Base-by-base conservation (phyloP, 1,284 basidiomycete genomes). In the Polyporus tsugae region DNA sequence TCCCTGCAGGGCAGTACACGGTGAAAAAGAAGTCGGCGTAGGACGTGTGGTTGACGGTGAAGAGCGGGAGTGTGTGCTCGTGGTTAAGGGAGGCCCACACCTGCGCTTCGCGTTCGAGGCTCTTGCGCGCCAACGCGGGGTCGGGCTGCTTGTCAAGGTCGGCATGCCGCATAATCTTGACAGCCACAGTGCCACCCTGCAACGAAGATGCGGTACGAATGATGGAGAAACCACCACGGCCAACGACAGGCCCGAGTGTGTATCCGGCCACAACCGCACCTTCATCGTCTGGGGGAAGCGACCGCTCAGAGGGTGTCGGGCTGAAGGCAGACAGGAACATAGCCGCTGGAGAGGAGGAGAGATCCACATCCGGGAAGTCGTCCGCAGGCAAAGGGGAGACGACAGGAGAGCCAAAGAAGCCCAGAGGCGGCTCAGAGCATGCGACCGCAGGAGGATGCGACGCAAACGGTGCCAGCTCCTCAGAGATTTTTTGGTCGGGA, bases 191-290 rank as follows among this genome's bases (percentile, higher is more conserved):
- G 63, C 87, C 89, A 15, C 92, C 92, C n/a, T 87, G 86, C 7
- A 85, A 76, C 13, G 92, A 90, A 17, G 81, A 87, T 1, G 91
- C 96, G 49, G 89, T 87, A 57, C 94, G 85, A 60, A 98, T 94
- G 53, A 89, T 90, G n/a, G 95, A 95, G 78, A 96, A 96, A 9
- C 91, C 94, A 6, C 97, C 96, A 64, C 89, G 85, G 19, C 94
- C 96, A 11, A 98, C 87, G 72, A 93, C 83, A 60, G 86, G 85
- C 25, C 94, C 95, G 0, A 98, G 86, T 6, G 87, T 88, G 77
- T 96, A 97, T 15, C 89, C 90, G 2, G 84, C 83, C n/a, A 93
- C 82, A 19, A 80, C 75, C 67, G 87, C 81, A 4, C 89, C 89
- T 74, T 91, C 89, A n/a, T 84, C 84, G 72, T 91, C 89, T 2